phyloP scores from a whole-genome alignment of 495 filamentous ascomycete genomes.

The Penicillium pulvis region DNA sequence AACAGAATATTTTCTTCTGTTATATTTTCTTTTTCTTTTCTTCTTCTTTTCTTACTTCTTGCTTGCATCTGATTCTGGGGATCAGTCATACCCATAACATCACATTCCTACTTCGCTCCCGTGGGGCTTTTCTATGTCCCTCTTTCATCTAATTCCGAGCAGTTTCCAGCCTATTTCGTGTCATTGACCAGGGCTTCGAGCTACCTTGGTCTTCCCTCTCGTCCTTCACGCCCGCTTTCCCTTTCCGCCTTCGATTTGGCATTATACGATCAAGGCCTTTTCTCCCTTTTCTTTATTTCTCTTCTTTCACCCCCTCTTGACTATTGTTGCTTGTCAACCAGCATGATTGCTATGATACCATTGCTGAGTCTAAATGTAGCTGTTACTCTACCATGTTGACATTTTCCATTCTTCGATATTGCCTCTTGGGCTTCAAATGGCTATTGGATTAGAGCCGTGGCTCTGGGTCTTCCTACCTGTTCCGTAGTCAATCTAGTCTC shows the following conservation, averaged over 20 bases:
- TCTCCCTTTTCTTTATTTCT: slow-evolving; percentile 18
- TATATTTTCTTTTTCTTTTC: slow-evolving; percentile 11
- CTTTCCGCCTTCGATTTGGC: slow-evolving; percentile 14
- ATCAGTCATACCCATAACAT: slow-evolving; percentile 32
- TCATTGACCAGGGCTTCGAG: slow-evolving; percentile 28
- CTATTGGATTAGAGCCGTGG: neutral
- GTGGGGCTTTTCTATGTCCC: slow-evolving; percentile 12
- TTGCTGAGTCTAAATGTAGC: slow-evolving; percentile 32
- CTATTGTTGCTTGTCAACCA: slow-evolving; percentile 28
- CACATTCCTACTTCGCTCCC: slow-evolving; percentile 12
- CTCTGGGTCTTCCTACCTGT: neutral
- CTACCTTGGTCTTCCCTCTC: slow-evolving; percentile 25
- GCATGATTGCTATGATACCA: slow-evolving; percentile 46
- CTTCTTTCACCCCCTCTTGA: slow-evolving; percentile 19
- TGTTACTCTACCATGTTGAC: slow-evolving; percentile 15
- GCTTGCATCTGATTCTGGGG: slow-evolving; percentile 32
- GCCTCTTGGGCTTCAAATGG: neutral
- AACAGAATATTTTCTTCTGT: slow-evolving; percentile 1
- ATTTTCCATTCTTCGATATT: neutral
- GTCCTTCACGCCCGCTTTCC: slow-evolving; percentile 5
- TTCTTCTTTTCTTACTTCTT: slow-evolving; percentile 9
- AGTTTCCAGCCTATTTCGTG: slow-evolving; percentile 10
- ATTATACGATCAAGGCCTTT: slow-evolving; percentile 11
- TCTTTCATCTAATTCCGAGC: slow-evolving; percentile 16
- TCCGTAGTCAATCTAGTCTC: slow-evolving; percentile 2